phyloP scores from a whole-genome alignment of 345 rosid species.

The Anacardium occidentale region DNA sequence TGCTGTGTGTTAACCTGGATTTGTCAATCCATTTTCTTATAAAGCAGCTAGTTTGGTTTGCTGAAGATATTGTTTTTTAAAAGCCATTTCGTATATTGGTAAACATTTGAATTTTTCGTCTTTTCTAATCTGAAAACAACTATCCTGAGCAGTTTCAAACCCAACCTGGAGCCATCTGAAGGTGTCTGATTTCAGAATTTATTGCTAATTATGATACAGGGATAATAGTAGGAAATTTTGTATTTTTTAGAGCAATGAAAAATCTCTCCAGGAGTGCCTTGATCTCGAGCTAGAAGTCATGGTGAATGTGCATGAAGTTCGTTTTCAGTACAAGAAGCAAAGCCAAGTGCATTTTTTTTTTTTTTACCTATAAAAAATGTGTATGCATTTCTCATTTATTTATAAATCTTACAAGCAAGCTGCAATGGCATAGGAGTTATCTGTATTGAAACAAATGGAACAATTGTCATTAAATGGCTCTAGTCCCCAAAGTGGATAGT shows the following conservation, averaged over 20 bases:
- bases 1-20: constrained; percentile 15
- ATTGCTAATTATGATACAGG: background rate
- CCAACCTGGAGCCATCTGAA: constrained; percentile 6
- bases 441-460: constrained; percentile 52
- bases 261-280: constrained; percentile 62
- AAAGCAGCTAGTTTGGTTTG: constrained; percentile 4
- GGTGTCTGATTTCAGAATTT: background rate
- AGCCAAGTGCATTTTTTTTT: constrained; percentile 67
- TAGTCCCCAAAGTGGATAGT: constrained; percentile 55
- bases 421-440: constrained; percentile 64
- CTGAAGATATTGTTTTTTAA: too few relatives aligned
- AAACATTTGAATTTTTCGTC: background rate
- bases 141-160: constrained; percentile 1
- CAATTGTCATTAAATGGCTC: constrained; percentile 45
- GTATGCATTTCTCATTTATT: constrained; percentile 9
- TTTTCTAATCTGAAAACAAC: background rate
- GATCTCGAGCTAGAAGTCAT: constrained; percentile 77
- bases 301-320: constrained; percentile 74
- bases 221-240: constrained; percentile 4
- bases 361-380: constrained; percentile 12
- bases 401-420: constrained; percentile 41
- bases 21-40: constrained; percentile 3
- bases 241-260: constrained; percentile 52
- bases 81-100: too few relatives aligned
- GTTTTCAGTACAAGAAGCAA: constrained; percentile 65